phyloP scores from a whole-genome alignment of 2,329 filamentous ascomycete species.

The Fusarium oxysporum region DNA sequence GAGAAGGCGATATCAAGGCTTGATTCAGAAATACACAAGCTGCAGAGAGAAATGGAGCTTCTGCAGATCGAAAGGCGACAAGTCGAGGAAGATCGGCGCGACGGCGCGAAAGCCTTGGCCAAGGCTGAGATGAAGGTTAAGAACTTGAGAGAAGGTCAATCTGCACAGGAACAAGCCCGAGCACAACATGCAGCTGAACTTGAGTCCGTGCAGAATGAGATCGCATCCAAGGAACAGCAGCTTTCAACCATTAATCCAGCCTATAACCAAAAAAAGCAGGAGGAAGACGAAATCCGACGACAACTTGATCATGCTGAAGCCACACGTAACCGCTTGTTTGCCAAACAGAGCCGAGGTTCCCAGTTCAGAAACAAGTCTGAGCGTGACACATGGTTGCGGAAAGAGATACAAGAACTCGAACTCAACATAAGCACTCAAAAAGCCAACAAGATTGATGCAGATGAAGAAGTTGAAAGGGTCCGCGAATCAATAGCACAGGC shows the following conservation, averaged over 20 bases:
- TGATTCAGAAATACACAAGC: constrained; percentile 81
- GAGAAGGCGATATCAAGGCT: constrained; percentile 83
- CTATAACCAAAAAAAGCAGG: constrained; percentile 77
- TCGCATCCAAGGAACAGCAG: constrained; percentile 80
- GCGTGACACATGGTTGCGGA: constrained; percentile 83
- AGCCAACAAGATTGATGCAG: constrained; percentile 84
- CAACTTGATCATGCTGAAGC: constrained; percentile 82
- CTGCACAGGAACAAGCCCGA: constrained; percentile 78
- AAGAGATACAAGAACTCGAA: constrained; percentile 84
- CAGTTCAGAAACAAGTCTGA: constrained; percentile 91
- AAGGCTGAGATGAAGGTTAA: constrained; percentile 89
- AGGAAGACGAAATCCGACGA: constrained; percentile 77
- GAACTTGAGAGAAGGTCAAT: constrained; percentile 84
- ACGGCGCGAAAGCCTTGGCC: constrained; percentile 81
- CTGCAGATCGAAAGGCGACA: constrained; percentile 86
- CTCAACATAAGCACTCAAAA: constrained; percentile 82
- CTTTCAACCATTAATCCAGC: constrained; percentile 80
- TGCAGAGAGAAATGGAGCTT: constrained; percentile 86
- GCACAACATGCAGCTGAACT: constrained; percentile 78
- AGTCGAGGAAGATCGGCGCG: constrained; percentile 88
- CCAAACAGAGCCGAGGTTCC: constrained; percentile 89
- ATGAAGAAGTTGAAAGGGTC: constrained; percentile 82
- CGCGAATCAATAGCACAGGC: constrained; percentile 77
- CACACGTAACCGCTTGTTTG: constrained; percentile 81
- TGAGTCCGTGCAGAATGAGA: constrained; percentile 77